phyloP scores from a whole-genome alignment of 139 green algal species.

The Gonium pectorale region DNA sequence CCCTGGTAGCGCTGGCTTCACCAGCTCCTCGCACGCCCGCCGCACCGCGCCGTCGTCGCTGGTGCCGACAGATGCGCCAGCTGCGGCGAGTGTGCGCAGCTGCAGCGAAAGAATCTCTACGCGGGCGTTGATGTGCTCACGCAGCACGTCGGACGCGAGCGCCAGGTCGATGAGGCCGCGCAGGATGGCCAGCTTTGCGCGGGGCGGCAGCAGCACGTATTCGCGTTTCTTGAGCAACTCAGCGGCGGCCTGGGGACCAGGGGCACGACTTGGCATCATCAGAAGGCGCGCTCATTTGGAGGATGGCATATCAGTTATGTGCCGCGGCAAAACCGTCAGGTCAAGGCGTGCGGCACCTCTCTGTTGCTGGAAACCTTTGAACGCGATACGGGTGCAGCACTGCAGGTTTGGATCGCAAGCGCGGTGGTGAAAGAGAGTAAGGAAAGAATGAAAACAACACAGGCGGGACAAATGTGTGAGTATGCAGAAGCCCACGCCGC shows the following conservation, averaged over 20 bases:
- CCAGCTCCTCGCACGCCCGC: constrained; percentile 20
- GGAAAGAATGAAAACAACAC: too few relatives aligned
- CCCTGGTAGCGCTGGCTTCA: not conserved
- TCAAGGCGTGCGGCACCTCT: too few relatives aligned
- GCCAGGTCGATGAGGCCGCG: constrained; percentile 68
- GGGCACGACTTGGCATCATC: too few relatives aligned
- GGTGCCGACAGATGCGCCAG: not conserved
- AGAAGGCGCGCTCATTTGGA: too few relatives aligned
- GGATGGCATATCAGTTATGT: too few relatives aligned
- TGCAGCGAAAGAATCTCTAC: constrained; percentile 61
- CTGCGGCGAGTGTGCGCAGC: not conserved
- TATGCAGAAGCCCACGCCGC: not conserved
- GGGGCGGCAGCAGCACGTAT: constrained; percentile 68
- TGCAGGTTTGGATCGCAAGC: too few relatives aligned
- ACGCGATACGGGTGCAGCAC: too few relatives aligned
- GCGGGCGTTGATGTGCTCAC: constrained; percentile 64
- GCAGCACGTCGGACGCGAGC: constrained; percentile 70
- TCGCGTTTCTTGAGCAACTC: constrained; percentile 61
- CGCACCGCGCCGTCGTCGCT: constrained; percentile 14
- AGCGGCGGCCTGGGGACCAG: constrained; percentile 42
- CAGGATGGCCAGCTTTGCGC: constrained; percentile 75
- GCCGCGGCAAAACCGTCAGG: too few relatives aligned
- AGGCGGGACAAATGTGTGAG: too few relatives aligned
- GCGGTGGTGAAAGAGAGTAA: too few relatives aligned
- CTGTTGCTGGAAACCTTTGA: too few relatives aligned